Evolutionary conservation across 129 eudicot genomes (phyloP).

Genomic region (Artemisia argyi): DNA sequence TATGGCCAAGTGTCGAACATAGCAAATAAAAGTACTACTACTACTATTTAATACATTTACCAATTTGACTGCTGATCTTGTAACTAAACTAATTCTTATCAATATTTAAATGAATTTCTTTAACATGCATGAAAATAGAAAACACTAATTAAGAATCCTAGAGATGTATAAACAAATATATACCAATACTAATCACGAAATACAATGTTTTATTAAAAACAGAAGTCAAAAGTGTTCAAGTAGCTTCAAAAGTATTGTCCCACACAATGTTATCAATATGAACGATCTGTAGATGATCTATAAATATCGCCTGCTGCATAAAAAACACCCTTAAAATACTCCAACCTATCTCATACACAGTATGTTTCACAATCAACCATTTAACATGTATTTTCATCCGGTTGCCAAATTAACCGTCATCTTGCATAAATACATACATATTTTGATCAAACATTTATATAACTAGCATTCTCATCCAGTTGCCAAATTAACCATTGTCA

Average conservation of each 20-base stretch:
- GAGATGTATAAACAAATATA: not conserved
- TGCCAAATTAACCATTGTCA: too few species aligned
- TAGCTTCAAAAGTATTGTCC: not conserved
- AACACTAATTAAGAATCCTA: not conserved
- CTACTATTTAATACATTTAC: too few species aligned
- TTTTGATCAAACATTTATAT: not conserved
- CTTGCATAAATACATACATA: not conserved
- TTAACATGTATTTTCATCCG: not conserved
- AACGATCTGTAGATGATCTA: too few species aligned
- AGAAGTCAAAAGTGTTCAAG: not conserved
- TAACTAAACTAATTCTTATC: not conserved
- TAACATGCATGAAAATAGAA: not conserved
- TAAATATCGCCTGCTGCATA: too few species aligned
- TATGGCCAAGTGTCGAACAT: too few species aligned
- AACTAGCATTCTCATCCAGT: too few species aligned
- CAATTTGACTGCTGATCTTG: not conserved
- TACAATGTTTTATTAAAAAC: too few species aligned
- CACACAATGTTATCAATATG: too few species aligned
- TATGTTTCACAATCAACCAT: too few species aligned
- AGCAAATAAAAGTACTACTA: too few species aligned
- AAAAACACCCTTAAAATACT: too few species aligned
- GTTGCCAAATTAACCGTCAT: not conserved
- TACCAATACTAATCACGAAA: not conserved
- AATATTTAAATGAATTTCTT: not conserved
- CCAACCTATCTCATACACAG: too few species aligned